Evolutionary conservation across 768 basidiomycete genomes (phyloP).

Genomic region (Dioszegia hungarica): DNA sequence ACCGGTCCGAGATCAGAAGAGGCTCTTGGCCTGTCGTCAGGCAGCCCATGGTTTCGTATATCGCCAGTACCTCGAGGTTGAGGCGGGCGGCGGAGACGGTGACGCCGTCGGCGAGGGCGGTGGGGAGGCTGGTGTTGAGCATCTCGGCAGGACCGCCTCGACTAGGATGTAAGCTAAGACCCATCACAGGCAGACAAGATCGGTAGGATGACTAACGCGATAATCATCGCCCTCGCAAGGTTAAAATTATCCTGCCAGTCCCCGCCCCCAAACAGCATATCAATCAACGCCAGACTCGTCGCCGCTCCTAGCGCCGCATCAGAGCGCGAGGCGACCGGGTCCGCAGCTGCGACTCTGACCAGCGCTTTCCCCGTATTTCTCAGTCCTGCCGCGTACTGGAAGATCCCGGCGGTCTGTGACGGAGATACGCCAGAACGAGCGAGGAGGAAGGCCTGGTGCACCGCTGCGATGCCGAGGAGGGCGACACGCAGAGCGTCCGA

Average conservation of each 20-base stretch:
- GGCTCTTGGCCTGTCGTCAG: slow-evolving; percentile 50
- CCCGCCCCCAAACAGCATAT: slow-evolving; percentile 53
- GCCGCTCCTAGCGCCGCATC: slow-evolving; percentile 42
- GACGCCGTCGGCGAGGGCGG: slow-evolving; percentile 33
- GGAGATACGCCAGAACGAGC: slow-evolving; percentile 43
- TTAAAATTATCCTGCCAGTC: slow-evolving; percentile 51
- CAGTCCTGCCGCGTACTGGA: slow-evolving; percentile 49
- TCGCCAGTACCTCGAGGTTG: slow-evolving; percentile 52
- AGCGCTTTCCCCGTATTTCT: slow-evolving; percentile 49
- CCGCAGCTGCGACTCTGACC: slow-evolving; percentile 46
- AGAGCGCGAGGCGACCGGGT: slow-evolving; percentile 34
- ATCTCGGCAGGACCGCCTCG: slow-evolving; percentile 52
- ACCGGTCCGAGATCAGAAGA: slow-evolving; percentile 47
- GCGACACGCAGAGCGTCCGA: slow-evolving; percentile 52
- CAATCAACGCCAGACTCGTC: slow-evolving; percentile 36
- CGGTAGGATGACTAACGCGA: slow-evolving; percentile 48
- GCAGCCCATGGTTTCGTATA: slow-evolving; percentile 53
- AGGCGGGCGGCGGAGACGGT: slow-evolving; percentile 49
- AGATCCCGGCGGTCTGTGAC: slow-evolving; percentile 42
- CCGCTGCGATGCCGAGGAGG: slow-evolving; percentile 52
- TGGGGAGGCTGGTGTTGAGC: slow-evolving; percentile 36
- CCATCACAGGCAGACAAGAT: not conserved
- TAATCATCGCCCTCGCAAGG: slow-evolving; percentile 50
- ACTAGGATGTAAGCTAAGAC: slow-evolving; percentile 10
- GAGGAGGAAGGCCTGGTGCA: slow-evolving; percentile 53